Evolutionary conservation across 208 protist species (phyloP).

Genomic region (Wallacemonas sp.): DNA sequence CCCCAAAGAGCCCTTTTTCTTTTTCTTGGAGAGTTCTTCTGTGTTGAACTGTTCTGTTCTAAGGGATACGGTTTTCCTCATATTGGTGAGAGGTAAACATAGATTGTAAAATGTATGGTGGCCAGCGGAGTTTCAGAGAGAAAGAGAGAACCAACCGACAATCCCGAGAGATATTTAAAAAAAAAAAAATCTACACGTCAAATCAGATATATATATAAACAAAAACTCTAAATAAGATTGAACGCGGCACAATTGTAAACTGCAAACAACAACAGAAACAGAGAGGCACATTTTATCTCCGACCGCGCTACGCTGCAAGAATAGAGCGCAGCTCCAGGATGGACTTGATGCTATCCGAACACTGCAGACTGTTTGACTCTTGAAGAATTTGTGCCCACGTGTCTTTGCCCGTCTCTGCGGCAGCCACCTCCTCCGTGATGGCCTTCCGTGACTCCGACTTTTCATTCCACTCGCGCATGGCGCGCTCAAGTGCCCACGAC

Average conservation of each 20-base stretch:
- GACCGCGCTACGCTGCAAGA: conserved; percentile 28
- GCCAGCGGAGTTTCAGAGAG: too few relatives aligned
- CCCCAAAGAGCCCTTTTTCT: too few relatives aligned
- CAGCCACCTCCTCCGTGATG: conserved; percentile 51
- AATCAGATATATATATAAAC: neutral
- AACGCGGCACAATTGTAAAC: neutral
- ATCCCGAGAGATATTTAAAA: too few relatives aligned
- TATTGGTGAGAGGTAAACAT: too few relatives aligned
- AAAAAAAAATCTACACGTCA: conserved; percentile 4
- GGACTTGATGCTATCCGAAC: conserved; percentile 42
- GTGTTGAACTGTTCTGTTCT: too few relatives aligned
- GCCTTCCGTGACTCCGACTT: conserved; percentile 61
- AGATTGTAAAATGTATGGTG: too few relatives aligned
- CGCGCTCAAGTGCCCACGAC: conserved; percentile 75
- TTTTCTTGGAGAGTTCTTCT: too few relatives aligned
- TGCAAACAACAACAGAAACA: neutral
- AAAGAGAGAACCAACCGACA: too few relatives aligned
- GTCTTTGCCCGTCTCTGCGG: conserved; percentile 63
- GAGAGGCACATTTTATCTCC: too few relatives aligned
- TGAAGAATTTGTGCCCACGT: conserved; percentile 73
- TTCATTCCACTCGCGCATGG: conserved; percentile 64
- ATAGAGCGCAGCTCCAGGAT: conserved; percentile 50
- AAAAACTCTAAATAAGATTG: neutral
- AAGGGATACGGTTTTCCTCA: too few relatives aligned
- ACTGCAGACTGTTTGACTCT: conserved; percentile 47